Evolutionary conservation across 306 rosid species (phyloP), one percentile per base, ranked within the genome.

Genomic region (Fragaria vesca): DNA sequence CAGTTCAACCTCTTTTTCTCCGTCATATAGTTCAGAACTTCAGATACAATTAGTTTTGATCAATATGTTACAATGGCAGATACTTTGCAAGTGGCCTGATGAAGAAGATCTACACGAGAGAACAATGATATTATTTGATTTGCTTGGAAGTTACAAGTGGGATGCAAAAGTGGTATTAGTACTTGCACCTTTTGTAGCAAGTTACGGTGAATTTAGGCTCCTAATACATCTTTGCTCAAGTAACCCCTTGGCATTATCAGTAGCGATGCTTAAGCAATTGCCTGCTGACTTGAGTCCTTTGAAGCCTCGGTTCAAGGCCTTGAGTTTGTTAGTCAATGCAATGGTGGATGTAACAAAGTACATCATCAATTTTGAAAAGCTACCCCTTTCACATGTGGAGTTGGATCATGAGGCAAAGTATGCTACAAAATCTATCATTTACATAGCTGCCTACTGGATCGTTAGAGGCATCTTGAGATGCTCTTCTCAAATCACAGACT

Each of bases 121-220:
- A 73, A 78, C 88, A 38, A 84, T 89, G 85, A 32, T 30, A 66
- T 52, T 91, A 82, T 86, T 91, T 86, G 91, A 87, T 78, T 76
- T 83, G 78, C 84, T 89, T 36, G 88, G 80, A 18, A 82, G 83
- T 8, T 87, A 86, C 66, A 83, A 82, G 17, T 89, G 92, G 90
- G 96, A 82, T 73, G 93, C 79, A 40, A 89, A 89, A 85, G 89
- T 84, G 66, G 90, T 76, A 50, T 51, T 89, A 72, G 86, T 88
- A 6, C 85, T 91, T n/a, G 79, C 96, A 52, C 87, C 93, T 66
- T 87, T 89, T 42, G 88, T 82, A 43, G 69, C 73, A 76, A 89
- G 77, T 73, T 91, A 89, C 54, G 93, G 90, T 20, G 83, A 91
- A 81, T 80, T 87, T 16, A 74, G 87, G 88, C 88, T 80, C 72